A percentile compares a stretch with the other conserved stretches of the same genome.
Conservation (phyloP, 139 green algal species). For the Nannochloris sp. region DNA sequence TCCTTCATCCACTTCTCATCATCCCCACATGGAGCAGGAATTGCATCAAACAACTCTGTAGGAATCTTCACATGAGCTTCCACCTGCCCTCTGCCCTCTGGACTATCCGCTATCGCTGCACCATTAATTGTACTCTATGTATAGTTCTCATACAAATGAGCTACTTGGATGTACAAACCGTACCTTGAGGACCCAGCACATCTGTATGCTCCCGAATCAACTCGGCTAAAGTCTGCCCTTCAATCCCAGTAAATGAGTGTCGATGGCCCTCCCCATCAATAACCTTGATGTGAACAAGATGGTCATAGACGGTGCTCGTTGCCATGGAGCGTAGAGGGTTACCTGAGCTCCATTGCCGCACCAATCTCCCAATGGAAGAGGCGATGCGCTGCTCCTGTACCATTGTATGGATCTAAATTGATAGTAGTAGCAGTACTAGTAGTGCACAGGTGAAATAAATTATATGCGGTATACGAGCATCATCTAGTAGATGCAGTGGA, state of each 20-base stretch:
- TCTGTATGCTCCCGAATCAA: constrained; percentile 3
- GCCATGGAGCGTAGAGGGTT: no score
- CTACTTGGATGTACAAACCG: background rate
- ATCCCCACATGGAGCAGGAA: constrained; percentile 5
- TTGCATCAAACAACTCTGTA: constrained; percentile 8
- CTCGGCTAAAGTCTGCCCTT: constrained; percentile 5
- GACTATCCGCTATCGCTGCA: constrained; percentile 3
- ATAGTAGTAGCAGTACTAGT: no score
- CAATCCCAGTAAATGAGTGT: constrained; percentile 3
- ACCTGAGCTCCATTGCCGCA: no score
- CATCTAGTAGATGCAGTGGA: no score
- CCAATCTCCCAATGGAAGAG: no score
- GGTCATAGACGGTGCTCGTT: background rate
- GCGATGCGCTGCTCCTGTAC: no score
- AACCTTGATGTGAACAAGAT: constrained; percentile 6
- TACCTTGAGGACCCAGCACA: background rate
- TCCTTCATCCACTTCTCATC: constrained; percentile 1
- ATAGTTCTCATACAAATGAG: background rate
- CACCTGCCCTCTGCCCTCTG: background rate
- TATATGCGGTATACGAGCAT: no score
- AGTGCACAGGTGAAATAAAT: no score
- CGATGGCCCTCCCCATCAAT: constrained; percentile 1
- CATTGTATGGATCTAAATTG: no score
- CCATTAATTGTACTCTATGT: background rate
- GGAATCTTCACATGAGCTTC: constrained; percentile 14